Base-by-base conservation (phyloP, 306 rosid species). In the Medicago lupulina region DNA sequence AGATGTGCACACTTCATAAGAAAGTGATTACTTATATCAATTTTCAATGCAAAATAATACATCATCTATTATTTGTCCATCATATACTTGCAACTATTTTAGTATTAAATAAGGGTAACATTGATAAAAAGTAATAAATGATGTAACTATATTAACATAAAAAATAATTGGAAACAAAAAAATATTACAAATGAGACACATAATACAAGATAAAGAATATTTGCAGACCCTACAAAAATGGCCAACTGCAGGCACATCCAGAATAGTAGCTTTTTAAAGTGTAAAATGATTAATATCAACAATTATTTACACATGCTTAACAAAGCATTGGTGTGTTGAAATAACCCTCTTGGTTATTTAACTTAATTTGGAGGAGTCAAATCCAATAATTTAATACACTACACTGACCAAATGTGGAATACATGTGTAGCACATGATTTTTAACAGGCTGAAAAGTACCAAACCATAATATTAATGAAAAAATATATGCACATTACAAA, bases 371-470 rank as follows among this genome's bases (percentile, higher is more conserved):
- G 6, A 59, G 38, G 65, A 59, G 65, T 59, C 65, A 59, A 59
- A 59, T 25, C 65, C 17, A 25, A 25, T 59, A 59, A 25, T 25
- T 59, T 59, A 59, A 59, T 59, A 59, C 28, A 31, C 39, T 59
- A 61, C 67, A 55, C 34, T 50, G 39, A 40, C 68, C 55, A 82
- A 64, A 67, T 55, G 76, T 40, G 12, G 28, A 14, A 59, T 38
- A 71, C 81, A 77, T 78, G 79, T 73, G 38, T 34, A 53, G 47
- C 28, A 58, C 18, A 70, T 44, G 39, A 67, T 43, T 67, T 55
- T 40, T 25, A 71, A 55, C 76, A 39, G 70, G 13, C 75, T 54
- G 47, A 80, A 77, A 80, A 61, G 76, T n/a, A 49, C 71, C 41
- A 72, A 72, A n/a, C 44, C 67, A 61, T 43, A 23, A 68, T 63